Evolutionary conservation across 2,329 filamentous ascomycete genomes (phyloP).

Genomic region (Paracoccidioides brasiliensis): DNA sequence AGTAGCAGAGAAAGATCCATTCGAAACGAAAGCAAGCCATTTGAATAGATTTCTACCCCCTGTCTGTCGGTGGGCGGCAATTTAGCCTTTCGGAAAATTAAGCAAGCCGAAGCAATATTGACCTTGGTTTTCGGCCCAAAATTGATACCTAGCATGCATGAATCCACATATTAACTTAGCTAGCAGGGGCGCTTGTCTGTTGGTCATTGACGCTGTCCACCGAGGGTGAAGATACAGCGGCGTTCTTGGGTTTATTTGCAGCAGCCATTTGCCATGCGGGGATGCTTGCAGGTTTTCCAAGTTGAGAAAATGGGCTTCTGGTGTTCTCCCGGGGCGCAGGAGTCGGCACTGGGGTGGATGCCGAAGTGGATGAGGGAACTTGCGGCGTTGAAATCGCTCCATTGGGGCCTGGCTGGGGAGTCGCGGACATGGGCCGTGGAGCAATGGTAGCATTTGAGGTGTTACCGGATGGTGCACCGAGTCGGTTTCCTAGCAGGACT

Average conservation of each 20-base stretch:
- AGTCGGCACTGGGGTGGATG: conserved; percentile 15
- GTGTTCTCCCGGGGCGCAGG: conserved; percentile 19
- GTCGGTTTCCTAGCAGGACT: conserved; percentile 59
- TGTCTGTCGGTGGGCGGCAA: too few species aligned
- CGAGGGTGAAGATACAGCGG: conserved; percentile 18
- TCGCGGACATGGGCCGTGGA: conserved; percentile 15
- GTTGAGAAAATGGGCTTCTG: conserved; percentile 36
- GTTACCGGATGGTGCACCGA: conserved; percentile 29
- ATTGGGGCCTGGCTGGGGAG: conserved; percentile 17
- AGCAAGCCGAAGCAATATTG: not conserved
- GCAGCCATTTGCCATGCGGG: conserved; percentile 70
- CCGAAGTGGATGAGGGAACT: conserved; percentile 17
- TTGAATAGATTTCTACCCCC: not conserved
- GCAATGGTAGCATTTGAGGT: conserved; percentile 20
- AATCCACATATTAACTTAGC: conserved; percentile 12
- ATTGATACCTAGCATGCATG: not conserved
- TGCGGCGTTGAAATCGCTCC: conserved; percentile 17
- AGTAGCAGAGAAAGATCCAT: not conserved
- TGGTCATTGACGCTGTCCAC: conserved; percentile 15
- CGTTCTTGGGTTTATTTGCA: conserved; percentile 38
- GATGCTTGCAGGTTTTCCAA: conserved; percentile 51
- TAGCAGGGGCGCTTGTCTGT: conserved; percentile 19
- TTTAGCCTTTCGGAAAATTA: too few species aligned
- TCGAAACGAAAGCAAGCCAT: not conserved
- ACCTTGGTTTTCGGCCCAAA: conserved; percentile 11